Evolutionary conservation across 768 basidiomycete genomes (phyloP).

Genomic region (Lyophyllum atratum): DNA sequence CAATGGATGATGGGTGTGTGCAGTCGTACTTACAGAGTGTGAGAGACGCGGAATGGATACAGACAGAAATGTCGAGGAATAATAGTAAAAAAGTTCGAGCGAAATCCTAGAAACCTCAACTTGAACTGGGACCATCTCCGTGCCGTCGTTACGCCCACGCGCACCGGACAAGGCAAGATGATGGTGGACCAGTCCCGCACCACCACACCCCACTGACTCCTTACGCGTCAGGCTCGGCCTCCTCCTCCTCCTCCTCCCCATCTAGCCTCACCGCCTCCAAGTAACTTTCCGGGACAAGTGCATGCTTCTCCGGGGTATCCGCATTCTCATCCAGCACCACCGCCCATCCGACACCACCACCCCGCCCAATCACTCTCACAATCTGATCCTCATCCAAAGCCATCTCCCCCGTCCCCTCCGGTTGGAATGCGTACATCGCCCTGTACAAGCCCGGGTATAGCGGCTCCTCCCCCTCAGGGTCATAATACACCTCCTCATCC

Average conservation of each 20-base stretch:
- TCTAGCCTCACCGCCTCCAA: constrained; percentile 58
- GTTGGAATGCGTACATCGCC: constrained; percentile 77
- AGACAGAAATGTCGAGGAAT: neutral
- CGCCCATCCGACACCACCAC: constrained; percentile 82
- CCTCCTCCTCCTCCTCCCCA: constrained; percentile 28
- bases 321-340: constrained; percentile 51
- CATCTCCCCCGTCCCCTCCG: constrained; percentile 86
- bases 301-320: constrained; percentile 41
- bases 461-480: constrained; percentile 35
- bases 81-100: neutral
- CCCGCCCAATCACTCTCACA: constrained; percentile 70
- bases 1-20: neutral
- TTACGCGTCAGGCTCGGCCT: neutral
- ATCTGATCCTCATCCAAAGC: constrained; percentile 74
- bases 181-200: too few species aligned
- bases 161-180: neutral
- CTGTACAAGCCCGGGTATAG: constrained; percentile 74
- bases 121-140: neutral
- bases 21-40: neutral
- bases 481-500: constrained; percentile 22
- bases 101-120: neutral
- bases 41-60: neutral
- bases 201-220: neutral
- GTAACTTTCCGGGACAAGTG: constrained; percentile 81
- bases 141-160: neutral